Evolutionary conservation across 2,329 filamentous ascomycete genomes (phyloP).

Genomic region (Achaetomium macrosporum): DNA sequence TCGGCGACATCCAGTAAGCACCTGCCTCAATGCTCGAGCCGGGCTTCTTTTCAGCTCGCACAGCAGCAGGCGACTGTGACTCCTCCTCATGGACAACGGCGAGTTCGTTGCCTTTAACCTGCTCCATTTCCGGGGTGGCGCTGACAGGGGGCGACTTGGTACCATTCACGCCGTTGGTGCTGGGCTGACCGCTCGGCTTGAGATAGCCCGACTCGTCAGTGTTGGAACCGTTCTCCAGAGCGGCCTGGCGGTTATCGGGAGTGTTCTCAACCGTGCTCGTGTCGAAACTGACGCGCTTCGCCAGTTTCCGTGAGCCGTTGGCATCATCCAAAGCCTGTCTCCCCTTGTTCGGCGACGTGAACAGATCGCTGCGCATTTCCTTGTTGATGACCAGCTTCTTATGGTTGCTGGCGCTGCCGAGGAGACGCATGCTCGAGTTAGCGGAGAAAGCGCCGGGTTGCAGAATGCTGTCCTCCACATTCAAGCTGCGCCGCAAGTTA

Average conservation of each 20-base stretch:
- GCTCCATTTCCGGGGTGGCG: slow-evolving; percentile 55
- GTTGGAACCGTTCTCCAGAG: slow-evolving; percentile 44
- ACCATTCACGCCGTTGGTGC: slow-evolving; percentile 34
- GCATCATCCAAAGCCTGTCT: slow-evolving; percentile 37
- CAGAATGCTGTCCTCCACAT: slow-evolving; percentile 77
- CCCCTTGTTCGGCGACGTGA: slow-evolving; percentile 54
- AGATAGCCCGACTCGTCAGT: slow-evolving; percentile 55
- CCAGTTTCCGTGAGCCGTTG: slow-evolving; percentile 50
- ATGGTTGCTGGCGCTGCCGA: slow-evolving; percentile 63
- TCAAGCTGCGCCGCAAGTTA: slow-evolving; percentile 76
- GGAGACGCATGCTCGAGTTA: slow-evolving; percentile 56
- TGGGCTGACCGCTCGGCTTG: slow-evolving; percentile 43
- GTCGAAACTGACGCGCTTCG: slow-evolving; percentile 92
- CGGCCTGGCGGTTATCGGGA: slow-evolving; percentile 35
- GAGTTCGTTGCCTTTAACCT: slow-evolving; percentile 68
- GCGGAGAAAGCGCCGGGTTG: slow-evolving; percentile 79
- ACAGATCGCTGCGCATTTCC: slow-evolving; percentile 68
- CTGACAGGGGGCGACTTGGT: slow-evolving; percentile 29
- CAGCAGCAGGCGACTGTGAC: slow-evolving; percentile 35
- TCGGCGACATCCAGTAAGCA: slow-evolving; percentile 81
- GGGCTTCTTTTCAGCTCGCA: slow-evolving; percentile 34
- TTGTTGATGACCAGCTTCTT: slow-evolving; percentile 94
- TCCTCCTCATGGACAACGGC: slow-evolving; percentile 72
- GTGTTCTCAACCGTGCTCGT: slow-evolving; percentile 49
- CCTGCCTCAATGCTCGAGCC: slow-evolving; percentile 48